A percentile compares a stretch with the other conserved stretches of the same genome.
Evolutionary conservation across 495 filamentous ascomycete species (phyloP).

Genomic region (Trichoderma asperelloides): DNA sequence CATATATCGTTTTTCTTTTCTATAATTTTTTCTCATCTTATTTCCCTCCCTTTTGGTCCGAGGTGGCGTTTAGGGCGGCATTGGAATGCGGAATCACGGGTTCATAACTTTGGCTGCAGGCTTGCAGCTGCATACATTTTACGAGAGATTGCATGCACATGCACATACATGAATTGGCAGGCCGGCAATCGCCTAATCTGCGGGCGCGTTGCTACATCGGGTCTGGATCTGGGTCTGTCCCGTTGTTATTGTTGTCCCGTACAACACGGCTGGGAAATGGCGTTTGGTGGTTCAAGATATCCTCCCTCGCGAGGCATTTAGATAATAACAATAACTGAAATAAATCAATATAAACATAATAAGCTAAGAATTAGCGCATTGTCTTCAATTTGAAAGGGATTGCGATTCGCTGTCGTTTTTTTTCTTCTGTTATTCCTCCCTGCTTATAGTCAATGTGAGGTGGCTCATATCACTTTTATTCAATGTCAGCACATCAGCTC

Average conservation of each 20-base stretch:
- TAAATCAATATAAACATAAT: too few relatives aligned
- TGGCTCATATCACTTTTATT: neutral
- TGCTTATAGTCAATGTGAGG: neutral
- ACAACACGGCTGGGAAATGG: neutral
- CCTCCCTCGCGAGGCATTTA: neutral
- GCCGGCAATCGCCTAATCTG: neutral
- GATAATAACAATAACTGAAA: too few relatives aligned
- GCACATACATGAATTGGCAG: neutral
- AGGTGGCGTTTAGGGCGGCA: constrained; percentile 2
- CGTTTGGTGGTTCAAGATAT: neutral
- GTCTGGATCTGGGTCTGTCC: neutral
- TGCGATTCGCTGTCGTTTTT: neutral
- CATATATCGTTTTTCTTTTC: neutral
- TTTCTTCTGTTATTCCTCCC: neutral
- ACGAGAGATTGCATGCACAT: neutral
- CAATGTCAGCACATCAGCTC: neutral
- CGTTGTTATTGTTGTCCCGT: neutral
- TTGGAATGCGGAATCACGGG: neutral
- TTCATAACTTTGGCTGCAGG: constrained; percentile 1
- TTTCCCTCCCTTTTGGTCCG: constrained; percentile 10
- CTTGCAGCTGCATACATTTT: neutral
- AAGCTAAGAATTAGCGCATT: too few relatives aligned
- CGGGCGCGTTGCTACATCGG: neutral
- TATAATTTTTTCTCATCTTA: neutral
- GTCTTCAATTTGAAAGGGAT: neutral